Conservation (phyloP, 306 rosid species). For the Pterocarpus santalinus region DNA sequence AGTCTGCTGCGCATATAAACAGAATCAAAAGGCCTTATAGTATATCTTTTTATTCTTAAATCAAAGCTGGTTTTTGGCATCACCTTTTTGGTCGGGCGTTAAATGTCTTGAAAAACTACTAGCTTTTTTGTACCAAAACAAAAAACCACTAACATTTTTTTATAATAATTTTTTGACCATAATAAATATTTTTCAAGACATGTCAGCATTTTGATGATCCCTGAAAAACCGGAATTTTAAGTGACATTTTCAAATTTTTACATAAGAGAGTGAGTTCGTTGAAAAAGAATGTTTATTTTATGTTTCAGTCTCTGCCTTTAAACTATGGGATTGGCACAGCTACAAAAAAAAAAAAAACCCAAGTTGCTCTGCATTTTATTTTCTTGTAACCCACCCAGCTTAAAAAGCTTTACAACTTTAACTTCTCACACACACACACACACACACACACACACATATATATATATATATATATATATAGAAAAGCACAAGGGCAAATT, state of each 20-base stretch:
- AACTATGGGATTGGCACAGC: too few relatives aligned
- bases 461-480: not conserved
- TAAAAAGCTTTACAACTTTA: constrained; percentile 42
- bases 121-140: not conserved
- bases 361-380: not conserved
- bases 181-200: not conserved
- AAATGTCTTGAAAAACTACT: not conserved
- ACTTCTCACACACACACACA: not conserved
- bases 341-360: too few relatives aligned
- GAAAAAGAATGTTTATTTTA: not conserved
- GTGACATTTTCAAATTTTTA: constrained; percentile 1
- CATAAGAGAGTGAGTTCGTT: not conserved
- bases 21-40: not conserved
- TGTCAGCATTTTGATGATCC: not conserved
- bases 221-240: not conserved
- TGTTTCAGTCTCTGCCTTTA: not conserved
- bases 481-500: constrained; percentile 14
- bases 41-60: not conserved
- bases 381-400: constrained; percentile 17
- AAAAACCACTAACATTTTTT: constrained; percentile 12
- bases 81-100: constrained; percentile 39
- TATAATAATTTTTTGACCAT: constrained; percentile 13
- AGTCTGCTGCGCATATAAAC: too few relatives aligned
- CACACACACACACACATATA: not conserved
- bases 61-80: not conserved